Evolutionary conservation across 164 flowering plant genomes (phyloP).

Genomic region (Amborella trichopoda): DNA sequence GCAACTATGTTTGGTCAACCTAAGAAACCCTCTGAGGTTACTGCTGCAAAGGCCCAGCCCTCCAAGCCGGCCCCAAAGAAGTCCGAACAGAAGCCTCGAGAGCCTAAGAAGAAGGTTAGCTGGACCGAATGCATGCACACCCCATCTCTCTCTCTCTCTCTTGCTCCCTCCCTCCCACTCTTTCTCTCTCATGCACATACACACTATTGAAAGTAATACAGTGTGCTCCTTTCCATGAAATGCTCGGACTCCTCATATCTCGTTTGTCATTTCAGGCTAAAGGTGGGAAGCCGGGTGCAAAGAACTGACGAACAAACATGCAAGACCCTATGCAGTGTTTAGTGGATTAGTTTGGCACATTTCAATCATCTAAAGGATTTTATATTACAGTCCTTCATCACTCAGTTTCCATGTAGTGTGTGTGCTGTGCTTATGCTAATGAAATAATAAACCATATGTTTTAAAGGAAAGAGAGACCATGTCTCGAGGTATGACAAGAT

Average conservation of each 20-base stretch:
- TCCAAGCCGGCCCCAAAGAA: constrained; percentile 23
- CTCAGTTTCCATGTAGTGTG: too few relatives aligned
- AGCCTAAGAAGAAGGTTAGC: constrained; percentile 27
- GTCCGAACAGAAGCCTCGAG: constrained; percentile 23
- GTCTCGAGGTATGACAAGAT: background rate
- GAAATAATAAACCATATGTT: too few relatives aligned
- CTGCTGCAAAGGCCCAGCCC: constrained; percentile 18
- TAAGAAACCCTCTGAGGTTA: constrained; percentile 16
- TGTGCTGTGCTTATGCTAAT: too few relatives aligned
- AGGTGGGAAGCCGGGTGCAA: constrained; percentile 2
- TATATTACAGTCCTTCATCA: too few relatives aligned
- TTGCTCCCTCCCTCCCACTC: background rate
- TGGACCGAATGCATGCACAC: too few relatives aligned
- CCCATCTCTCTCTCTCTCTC: background rate
- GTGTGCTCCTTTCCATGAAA: too few relatives aligned
- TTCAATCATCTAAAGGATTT: too few relatives aligned
- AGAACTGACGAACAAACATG: constrained; percentile 2
- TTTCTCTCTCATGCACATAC: background rate
- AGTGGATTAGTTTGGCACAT: too few relatives aligned
- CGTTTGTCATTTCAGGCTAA: background rate
- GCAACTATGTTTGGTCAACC: constrained; percentile 9
- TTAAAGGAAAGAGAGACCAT: too few relatives aligned
- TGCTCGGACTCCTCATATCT: background rate
- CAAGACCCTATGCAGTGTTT: too few relatives aligned
- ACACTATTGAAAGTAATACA: too few relatives aligned